Conservation (phyloP, 1,139 yeast species). For the Saccharomyces uvarum region DNA sequence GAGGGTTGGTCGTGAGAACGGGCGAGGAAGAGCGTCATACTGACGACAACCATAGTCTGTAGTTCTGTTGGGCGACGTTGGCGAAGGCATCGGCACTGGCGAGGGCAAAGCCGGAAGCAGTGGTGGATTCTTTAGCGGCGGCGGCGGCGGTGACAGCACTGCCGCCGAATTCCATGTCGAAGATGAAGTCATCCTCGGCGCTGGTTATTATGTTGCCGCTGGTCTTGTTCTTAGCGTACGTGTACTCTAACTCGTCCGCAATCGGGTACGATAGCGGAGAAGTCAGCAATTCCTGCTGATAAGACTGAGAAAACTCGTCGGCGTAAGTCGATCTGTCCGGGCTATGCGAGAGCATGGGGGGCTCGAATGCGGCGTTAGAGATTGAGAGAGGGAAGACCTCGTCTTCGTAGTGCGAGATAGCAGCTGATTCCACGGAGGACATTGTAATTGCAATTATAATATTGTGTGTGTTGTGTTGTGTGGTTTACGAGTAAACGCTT, state of each 20-base stretch:
- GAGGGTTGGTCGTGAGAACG: background rate
- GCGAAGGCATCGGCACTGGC: slow-evolving; percentile 13
- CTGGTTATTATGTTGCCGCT: background rate
- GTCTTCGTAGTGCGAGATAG: background rate
- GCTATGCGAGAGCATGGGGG: background rate
- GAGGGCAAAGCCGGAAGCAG: background rate
- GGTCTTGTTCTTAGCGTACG: background rate
- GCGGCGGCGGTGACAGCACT: background rate
- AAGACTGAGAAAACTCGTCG: background rate
- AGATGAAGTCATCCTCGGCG: background rate
- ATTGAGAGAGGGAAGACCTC: background rate
- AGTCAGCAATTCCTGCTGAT: background rate
- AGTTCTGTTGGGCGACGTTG: slow-evolving; percentile 26
- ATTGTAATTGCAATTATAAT: background rate
- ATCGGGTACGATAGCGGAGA: background rate
- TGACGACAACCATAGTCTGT: slow-evolving; percentile 23
- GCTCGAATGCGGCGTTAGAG: background rate
- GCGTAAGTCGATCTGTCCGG: background rate
- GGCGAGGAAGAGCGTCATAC: slow-evolving; percentile 4
- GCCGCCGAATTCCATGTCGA: background rate
- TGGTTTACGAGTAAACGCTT: background rate
- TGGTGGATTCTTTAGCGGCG: background rate
- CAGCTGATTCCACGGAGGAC: background rate
- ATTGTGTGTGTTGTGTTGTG: background rate
- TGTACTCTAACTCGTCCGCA: background rate